Base-by-base conservation (phyloP, 192 early-diverging fungal species). In the Coemansia aciculifera region DNA sequence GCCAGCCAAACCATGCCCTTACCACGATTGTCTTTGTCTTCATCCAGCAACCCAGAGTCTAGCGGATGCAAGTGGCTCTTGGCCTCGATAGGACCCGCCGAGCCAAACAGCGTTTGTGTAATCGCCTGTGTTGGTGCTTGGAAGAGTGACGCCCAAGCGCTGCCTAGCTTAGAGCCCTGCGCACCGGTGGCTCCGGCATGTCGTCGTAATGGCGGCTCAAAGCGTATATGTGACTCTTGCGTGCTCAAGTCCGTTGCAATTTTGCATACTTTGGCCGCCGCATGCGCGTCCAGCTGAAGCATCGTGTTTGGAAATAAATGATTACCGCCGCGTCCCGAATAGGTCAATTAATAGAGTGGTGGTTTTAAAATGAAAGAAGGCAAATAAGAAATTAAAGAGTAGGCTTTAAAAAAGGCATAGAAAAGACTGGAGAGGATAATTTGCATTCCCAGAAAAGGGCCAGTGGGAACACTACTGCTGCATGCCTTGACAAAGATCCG, bases 1-100 rank as follows among this genome's bases (percentile, higher is more conserved):
- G 75, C 61, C 54, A 83, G 80, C 75, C 80, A 83, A 21, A 83
- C 72, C 62, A 74, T 69, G 19, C 57, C 69, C 12, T 66, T 49
- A 24, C 42, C 42, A 2, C 39, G 34, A 23, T 19, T 57, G 62
- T 31, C 27, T 15, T 59, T 66, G 44, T 48, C 31, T 0, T 43
- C 15, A 11, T 24, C 63, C 21, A 71, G 52, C 59, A 71, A 46
- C 64, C 24, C 49, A 13, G 65, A 49, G 38, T 75, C 63, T 13
- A 82, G 42, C 48, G 64, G 62, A 19, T 70, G 65, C 36, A 64
- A 19, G 31, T 68, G 70, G 8, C 49, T 38, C 48, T 39, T 42
- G 27, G 52, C 46, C 19, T 57, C 63, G 19, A 59, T 46, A 0
- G 59, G 17, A 8, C 29, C 27, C 12, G 56, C 21, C 34, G 31